phyloP scores from a whole-genome alignment of 352 stramenopile genomes.

The Globisporangium ultimum region DNA sequence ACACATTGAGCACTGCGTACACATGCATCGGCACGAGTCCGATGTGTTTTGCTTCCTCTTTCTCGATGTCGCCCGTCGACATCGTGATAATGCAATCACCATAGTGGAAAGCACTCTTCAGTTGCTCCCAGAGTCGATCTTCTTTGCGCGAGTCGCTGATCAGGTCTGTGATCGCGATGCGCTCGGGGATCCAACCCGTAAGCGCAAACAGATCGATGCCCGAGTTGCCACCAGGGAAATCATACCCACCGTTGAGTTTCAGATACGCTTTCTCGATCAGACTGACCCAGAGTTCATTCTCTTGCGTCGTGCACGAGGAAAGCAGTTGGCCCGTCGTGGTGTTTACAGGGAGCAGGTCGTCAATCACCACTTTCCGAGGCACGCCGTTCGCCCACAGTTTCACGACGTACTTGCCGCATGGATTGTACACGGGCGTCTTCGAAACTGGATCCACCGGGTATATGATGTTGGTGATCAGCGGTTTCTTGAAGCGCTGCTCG shows the following conservation, averaged over 20 bases:
- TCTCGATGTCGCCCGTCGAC: conserved; percentile 84
- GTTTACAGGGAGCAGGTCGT: conserved; percentile 93
- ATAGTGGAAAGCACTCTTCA: conserved; percentile 92
- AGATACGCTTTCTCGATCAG: conserved; percentile 99
- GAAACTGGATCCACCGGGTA: conserved; percentile 88
- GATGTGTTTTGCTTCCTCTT: conserved; percentile 70
- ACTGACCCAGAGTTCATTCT: conserved; percentile 91
- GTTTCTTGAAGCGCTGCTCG: conserved; percentile 89
- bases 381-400: conserved; percentile 97
- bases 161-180: conserved; percentile 66
- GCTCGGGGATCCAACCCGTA: conserved; percentile 98
- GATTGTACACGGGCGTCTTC: conserved; percentile 82
- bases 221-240: conserved; percentile 97
- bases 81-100: conserved; percentile 98
- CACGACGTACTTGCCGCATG: conserved; percentile 95
- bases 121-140: conserved; percentile 83
- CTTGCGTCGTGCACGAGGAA: conserved; percentile 75
- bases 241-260: conserved; percentile 97
- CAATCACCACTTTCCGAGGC: conserved; percentile 91
- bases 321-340: conserved; percentile 57
- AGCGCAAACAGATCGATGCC: conserved; percentile 98
- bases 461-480: conserved; percentile 94
- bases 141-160: conserved; percentile 19
- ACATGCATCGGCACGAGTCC: conserved; percentile 95
- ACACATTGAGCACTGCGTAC: conserved; percentile 95